Base-by-base conservation (phyloP, 129 eudicot species). In the Apium graveolens region DNA sequence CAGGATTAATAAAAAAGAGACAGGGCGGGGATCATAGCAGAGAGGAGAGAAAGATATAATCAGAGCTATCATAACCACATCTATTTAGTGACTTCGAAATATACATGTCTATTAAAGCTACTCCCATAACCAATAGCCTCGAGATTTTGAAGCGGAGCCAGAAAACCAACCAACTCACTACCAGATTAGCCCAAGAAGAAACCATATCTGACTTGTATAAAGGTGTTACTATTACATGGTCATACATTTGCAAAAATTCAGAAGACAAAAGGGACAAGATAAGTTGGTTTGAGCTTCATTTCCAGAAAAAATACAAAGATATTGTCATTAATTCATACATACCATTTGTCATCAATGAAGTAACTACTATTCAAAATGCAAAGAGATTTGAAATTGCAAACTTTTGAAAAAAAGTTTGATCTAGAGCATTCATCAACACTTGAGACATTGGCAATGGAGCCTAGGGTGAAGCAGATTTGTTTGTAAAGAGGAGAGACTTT, bases 351-450 rank as follows among this genome's bases (percentile, higher is more conserved):
- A 24, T 79, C 14, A 76, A 78, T 5, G 53, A 45, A 10, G 83
- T 86, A 2, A 72, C 72, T 7, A 32, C 46, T 3, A 83, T 88
- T 4, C 51, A 13, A 26, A 80, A 66, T 0, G 45, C 84, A 38
- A 82, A 77, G 24, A 86, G 74, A 48, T 1, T 44, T 88, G 27
- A 79, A 74, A 51, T 21, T 88, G 39, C 84, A 83, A 69, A 85
- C 86, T 0, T 37, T 57, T 20, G 79, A 5, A 0, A 24, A 20
- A 24, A 18, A 35, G 14, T 21, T 72, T 20, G 60, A 18, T 76
- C 2, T 76, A 27, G 79, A 76, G 32, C 79, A 76, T 60, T 32
- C 79, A 44, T 38, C 48, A 0, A 76, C 53, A 11, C 55, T 76
- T 3, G 70, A 76, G 1, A 76, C 34, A 8, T 0, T 76, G 71